phyloP scores from a whole-genome alignment of 2,329 filamentous ascomycete genomes.

The Paecilomyces niveus region DNA sequence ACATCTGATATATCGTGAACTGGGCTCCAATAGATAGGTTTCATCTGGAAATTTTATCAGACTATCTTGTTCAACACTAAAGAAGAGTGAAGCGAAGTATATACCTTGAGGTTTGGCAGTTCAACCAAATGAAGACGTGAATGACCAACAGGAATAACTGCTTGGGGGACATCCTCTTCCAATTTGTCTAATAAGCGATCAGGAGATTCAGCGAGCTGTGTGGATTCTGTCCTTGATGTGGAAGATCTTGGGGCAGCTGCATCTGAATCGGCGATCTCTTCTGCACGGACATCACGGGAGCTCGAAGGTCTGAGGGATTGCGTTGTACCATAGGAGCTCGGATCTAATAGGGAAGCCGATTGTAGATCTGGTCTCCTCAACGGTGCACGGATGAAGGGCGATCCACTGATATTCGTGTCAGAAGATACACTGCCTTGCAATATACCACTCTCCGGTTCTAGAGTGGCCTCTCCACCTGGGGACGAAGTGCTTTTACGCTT shows the following conservation, averaged over 20 bases:
- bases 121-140: slow-evolving; percentile 87
- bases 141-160: slow-evolving; percentile 73
- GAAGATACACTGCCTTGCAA: slow-evolving; percentile 19
- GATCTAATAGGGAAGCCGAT: slow-evolving; percentile 23
- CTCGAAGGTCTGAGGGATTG: not conserved
- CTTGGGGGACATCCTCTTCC: slow-evolving; percentile 27
- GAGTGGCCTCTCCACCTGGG: slow-evolving; percentile 15
- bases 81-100: not conserved
- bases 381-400: slow-evolving; percentile 42
- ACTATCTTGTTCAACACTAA: not conserved
- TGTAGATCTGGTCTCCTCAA: slow-evolving; percentile 20
- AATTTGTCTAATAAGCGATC: slow-evolving; percentile 7
- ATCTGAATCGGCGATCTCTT: slow-evolving; percentile 2
- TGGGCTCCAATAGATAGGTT: slow-evolving; percentile 96
- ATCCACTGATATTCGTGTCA: slow-evolving; percentile 39
- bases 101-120: slow-evolving; percentile 59
- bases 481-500: slow-evolving; percentile 22
- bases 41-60: slow-evolving; percentile 56
- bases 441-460: slow-evolving; percentile 15
- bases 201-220: slow-evolving; percentile 13
- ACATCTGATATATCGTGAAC: slow-evolving; percentile 82
- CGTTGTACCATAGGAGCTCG: slow-evolving; percentile 13
- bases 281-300: not conserved
- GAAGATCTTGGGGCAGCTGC: slow-evolving; percentile 17
- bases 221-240: slow-evolving; percentile 17